Evolutionary conservation across 1,284 basidiomycete species (phyloP), one percentile per base, ranked within the genome.

Genomic region (Omphalotus olearius): DNA sequence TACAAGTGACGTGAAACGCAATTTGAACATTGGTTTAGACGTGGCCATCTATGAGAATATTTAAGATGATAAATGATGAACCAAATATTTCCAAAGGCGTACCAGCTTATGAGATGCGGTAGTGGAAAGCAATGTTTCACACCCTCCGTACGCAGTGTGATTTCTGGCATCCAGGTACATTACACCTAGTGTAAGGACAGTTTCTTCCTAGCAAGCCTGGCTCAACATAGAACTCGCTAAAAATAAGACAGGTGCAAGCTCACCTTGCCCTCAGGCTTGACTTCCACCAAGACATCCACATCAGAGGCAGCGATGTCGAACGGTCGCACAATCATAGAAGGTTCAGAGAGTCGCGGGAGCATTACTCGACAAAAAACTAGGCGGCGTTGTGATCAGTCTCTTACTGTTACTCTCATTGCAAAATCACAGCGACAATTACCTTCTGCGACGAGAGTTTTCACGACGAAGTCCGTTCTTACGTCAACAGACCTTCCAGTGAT

Each of bases 181-280:
- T 4, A 90, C 63, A 2, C 75, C 76, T 4, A 89, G 56, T 0
- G 79, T 82, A 30, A 91, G 57, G 2, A 84, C 74, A 11, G 82
- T 87, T 66, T 92, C 85, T 50, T 91, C 83, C 83, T 90, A 50
- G 54, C 53, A 23, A 64, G 46, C n/a, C n/a, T n/a, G 26, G 33
- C 46, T 46, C 43, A 28, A 53, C 6, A 41, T 17, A 41, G 9
- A 45, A 20, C 42, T 18, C 23, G 46, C 6, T 23, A 41, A 39
- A 28, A 23, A 36, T 16, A 49, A 48, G 35, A 25, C 35, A n/a
- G n/a, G n/a, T 4, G 30, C 7, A 14, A 26, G 62, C 69, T 51
- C 56, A 89, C 89, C 75, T 80, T 86, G 55, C 80, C 83, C 55
- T 84, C 80, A 0, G 82, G 78, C 60, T 81, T 85, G 9, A 87